Percentiles rank a stretch among this genome's conserved stretches.
Evolutionary conservation across 164 flowering plant genomes (phyloP).

Genomic region (Stephania japonica): DNA sequence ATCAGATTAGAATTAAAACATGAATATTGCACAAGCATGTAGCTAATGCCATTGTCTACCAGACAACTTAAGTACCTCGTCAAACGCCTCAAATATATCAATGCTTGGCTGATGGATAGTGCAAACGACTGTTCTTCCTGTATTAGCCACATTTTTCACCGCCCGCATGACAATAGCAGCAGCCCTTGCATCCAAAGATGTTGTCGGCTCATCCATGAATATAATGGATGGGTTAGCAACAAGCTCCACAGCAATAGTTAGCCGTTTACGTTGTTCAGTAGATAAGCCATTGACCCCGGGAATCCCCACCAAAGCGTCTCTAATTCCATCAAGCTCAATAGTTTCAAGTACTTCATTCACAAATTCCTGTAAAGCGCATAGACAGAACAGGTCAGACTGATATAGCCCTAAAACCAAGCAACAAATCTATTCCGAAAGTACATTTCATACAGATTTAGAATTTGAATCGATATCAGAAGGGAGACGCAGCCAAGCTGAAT

Average conservation of each 20-base stretch:
- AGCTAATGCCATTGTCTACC: not conserved
- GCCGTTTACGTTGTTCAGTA: slow-evolving; percentile 74
- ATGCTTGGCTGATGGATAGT: slow-evolving; percentile 72
- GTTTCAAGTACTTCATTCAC: slow-evolving; percentile 69
- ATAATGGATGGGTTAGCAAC: slow-evolving; percentile 77
- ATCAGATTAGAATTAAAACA: too few relatives aligned
- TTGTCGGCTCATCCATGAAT: slow-evolving; percentile 85
- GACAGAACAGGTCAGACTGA: not conserved
- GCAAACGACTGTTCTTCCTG: slow-evolving; percentile 67
- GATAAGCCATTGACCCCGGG: slow-evolving; percentile 74
- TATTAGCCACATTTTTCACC: slow-evolving; percentile 54
- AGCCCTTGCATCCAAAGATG: slow-evolving; percentile 82
- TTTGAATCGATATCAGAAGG: slow-evolving; percentile 41
- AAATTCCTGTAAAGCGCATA: slow-evolving; percentile 39
- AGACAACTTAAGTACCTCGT: slow-evolving; percentile 44
- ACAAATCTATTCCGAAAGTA: not conserved
- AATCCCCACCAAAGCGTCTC: slow-evolving; percentile 58
- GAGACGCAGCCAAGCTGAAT: slow-evolving; percentile 75
- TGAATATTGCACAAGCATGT: not conserved
- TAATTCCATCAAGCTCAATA: slow-evolving; percentile 66
- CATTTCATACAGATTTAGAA: slow-evolving; percentile 43
- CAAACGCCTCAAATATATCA: slow-evolving; percentile 75
- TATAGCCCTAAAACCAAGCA: not conserved
- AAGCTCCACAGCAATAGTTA: slow-evolving; percentile 84
- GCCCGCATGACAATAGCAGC: slow-evolving; percentile 87